Conservation (phyloP, 129 eudicot genomes). For the Helianthus annuus region DNA sequence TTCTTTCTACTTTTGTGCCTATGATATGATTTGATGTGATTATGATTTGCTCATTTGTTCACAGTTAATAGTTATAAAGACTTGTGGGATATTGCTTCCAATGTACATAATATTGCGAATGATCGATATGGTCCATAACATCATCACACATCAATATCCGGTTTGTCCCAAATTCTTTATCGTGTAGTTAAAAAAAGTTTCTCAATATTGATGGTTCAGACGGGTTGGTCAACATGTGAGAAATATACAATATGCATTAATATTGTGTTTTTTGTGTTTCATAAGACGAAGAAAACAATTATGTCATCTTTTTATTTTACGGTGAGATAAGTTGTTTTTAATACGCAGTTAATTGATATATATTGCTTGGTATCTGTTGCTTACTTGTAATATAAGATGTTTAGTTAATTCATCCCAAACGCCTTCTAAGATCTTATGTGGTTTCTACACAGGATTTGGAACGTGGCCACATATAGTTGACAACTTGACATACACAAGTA, state of each 20-base stretch:
- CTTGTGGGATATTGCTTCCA: slow-evolving; percentile 70
- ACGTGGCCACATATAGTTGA: slow-evolving; percentile 24
- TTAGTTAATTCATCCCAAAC: no score
- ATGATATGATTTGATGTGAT: not conserved
- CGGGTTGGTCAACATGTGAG: no score
- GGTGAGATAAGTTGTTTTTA: not conserved
- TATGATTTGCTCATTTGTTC: not conserved
- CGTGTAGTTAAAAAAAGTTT: not conserved
- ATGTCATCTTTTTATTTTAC: no score
- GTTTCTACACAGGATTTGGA: slow-evolving; percentile 36
- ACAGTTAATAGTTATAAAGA: slow-evolving; percentile 57
- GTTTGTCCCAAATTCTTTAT: slow-evolving; percentile 24
- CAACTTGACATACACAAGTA: slow-evolving; percentile 7
- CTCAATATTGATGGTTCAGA: not conserved
- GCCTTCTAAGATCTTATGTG: not conserved
- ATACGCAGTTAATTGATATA: not conserved
- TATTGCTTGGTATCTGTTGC: not conserved
- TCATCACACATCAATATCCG: slow-evolving; percentile 48
- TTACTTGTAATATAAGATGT: no score
- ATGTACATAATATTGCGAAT: slow-evolving; percentile 70
- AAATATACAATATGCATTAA: no score
- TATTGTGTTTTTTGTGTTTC: no score
- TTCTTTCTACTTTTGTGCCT: not conserved
- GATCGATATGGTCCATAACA: slow-evolving; percentile 51
- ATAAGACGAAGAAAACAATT: no score